A percentile compares a stretch with the other conserved stretches of the same genome.
Evolutionary conservation across 768 basidiomycete species (phyloP).

Genomic region (Pisolithus microcarpus): DNA sequence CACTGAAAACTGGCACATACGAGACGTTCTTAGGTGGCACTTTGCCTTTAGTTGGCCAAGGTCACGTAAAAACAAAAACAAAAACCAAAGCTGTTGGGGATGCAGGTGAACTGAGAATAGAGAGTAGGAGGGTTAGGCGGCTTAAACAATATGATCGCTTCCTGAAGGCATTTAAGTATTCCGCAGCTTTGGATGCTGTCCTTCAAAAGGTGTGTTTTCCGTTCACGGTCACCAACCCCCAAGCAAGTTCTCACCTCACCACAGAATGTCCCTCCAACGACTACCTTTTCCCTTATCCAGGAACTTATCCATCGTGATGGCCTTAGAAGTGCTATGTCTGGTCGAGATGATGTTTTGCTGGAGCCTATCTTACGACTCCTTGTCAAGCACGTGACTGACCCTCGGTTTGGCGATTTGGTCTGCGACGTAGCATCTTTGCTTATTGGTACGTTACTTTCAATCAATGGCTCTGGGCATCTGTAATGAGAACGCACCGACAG

Average conservation of each 20-base stretch:
- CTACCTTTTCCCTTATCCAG: conserved; percentile 84
- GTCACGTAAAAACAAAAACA: conserved; percentile 42
- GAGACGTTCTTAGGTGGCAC: conserved; percentile 59
- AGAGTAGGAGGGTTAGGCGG: conserved; percentile 59
- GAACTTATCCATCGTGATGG: conserved; percentile 92
- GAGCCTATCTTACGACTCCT: conserved; percentile 88
- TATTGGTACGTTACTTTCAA: conserved; percentile 54
- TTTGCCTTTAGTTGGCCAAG: conserved; percentile 50
- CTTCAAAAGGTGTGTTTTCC: conserved; percentile 61
- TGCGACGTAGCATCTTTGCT: conserved; percentile 74
- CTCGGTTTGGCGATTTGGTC: conserved; percentile 87
- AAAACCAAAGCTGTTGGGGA: conserved; percentile 50
- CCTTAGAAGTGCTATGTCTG: conserved; percentile 74
- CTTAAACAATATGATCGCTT: conserved; percentile 85
- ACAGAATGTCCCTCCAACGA: conserved; percentile 77
- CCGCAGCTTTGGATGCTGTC: conserved; percentile 88
- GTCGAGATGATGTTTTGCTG: conserved; percentile 88
- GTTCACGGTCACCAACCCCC: not conserved
- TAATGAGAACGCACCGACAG: conserved; percentile 34
- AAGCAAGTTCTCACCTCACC: conserved; percentile 1
- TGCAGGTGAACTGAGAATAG: conserved; percentile 70
- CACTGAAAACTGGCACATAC: conserved; percentile 49
- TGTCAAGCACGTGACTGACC: conserved; percentile 78
- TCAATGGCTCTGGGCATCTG: not conserved
- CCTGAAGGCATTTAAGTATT: conserved; percentile 90